Conservation (phyloP, 441 rosid species). For the California macrophylla region DNA sequence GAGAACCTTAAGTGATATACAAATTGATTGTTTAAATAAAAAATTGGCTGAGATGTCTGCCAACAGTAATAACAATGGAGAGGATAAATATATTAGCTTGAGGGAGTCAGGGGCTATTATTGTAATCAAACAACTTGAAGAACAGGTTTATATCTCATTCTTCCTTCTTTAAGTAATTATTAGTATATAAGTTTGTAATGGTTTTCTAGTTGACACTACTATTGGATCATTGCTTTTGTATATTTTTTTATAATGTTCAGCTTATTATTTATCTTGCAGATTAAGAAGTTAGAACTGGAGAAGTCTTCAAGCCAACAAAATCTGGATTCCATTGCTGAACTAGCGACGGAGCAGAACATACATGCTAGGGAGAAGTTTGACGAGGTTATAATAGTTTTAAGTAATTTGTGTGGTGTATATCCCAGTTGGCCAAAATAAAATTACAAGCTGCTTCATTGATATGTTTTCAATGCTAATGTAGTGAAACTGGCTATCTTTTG, state of each 20-base stretch:
- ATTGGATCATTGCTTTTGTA: conserved; percentile 1
- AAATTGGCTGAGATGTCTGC: conserved; percentile 37
- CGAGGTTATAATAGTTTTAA: conserved; percentile 42
- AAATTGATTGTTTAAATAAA: conserved; percentile 54
- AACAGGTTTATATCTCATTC: conserved; percentile 48
- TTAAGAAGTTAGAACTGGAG: conserved; percentile 56
- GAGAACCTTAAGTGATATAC: conserved; percentile 53
- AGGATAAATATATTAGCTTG: conserved; percentile 30
- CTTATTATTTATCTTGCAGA: conserved; percentile 31
- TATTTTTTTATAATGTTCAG: conserved; percentile 5
- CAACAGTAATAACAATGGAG: conserved; percentile 17
- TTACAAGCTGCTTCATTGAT: neutral
- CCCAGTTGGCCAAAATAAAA: neutral
- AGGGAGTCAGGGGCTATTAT: conserved; percentile 57
- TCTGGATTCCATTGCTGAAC: conserved; percentile 44
- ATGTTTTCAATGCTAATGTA: neutral
- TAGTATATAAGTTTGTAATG: neutral
- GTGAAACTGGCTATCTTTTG: conserved; percentile 4
- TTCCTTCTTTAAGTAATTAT: conserved; percentile 3
- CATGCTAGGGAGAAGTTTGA: conserved; percentile 51
- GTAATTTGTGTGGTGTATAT: neutral
- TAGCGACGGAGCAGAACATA: conserved; percentile 49
- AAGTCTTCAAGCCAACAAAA: conserved; percentile 59
- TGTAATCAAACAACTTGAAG: conserved; percentile 79
- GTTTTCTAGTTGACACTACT: neutral